These are phyloP conservation scores for Podaxis mareebaensis DNA, from an alignment of 768 basidiomycete species.

Conservation along the genomic window DNA sequence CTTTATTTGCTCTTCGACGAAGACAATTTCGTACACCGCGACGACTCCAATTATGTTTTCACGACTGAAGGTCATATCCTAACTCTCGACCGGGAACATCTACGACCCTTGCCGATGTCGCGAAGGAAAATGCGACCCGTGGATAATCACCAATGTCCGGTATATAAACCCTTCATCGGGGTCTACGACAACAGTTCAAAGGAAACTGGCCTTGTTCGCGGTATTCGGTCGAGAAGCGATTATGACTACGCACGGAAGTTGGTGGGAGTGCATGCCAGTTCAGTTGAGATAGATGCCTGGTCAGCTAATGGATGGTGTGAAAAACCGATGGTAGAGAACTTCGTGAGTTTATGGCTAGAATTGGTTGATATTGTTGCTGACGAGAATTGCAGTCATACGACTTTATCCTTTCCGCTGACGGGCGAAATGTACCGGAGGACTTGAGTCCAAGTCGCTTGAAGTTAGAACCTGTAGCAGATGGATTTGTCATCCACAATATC, in stretches of 20 bases:
- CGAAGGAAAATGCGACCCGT: slow-evolving; percentile 62
- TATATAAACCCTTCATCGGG: slow-evolving; percentile 51
- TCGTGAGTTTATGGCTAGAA: slow-evolving; percentile 46
- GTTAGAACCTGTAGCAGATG: slow-evolving; percentile 59
- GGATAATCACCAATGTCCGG: slow-evolving; percentile 74
- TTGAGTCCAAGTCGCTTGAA: slow-evolving; percentile 67
- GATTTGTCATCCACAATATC: slow-evolving; percentile 75
- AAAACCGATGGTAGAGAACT: slow-evolving; percentile 62
- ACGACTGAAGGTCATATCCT: slow-evolving; percentile 96
- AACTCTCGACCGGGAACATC: slow-evolving; percentile 53
- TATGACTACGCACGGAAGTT: slow-evolving; percentile 79
- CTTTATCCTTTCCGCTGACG: slow-evolving; percentile 71
- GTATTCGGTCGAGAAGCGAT: slow-evolving; percentile 74
- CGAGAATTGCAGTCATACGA: slow-evolving; percentile 64
- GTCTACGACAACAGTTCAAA: slow-evolving; percentile 31
- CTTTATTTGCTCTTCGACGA: slow-evolving; percentile 92
- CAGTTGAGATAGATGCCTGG: slow-evolving; percentile 60
- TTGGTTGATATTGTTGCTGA: background rate
- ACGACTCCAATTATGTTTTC: slow-evolving; percentile 87
- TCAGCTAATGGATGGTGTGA: slow-evolving; percentile 75
- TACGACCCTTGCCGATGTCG: slow-evolving; percentile 57
- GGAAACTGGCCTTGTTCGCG: slow-evolving; percentile 55
- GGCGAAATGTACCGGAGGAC: slow-evolving; percentile 62
- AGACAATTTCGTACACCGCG: slow-evolving; percentile 67
- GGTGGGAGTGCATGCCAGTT: slow-evolving; percentile 52